A percentile compares a stretch with the other conserved stretches of the same genome.
Evolutionary conservation across 192 early-diverging fungal species (phyloP).

Genomic region (Dissophora globulifera): DNA sequence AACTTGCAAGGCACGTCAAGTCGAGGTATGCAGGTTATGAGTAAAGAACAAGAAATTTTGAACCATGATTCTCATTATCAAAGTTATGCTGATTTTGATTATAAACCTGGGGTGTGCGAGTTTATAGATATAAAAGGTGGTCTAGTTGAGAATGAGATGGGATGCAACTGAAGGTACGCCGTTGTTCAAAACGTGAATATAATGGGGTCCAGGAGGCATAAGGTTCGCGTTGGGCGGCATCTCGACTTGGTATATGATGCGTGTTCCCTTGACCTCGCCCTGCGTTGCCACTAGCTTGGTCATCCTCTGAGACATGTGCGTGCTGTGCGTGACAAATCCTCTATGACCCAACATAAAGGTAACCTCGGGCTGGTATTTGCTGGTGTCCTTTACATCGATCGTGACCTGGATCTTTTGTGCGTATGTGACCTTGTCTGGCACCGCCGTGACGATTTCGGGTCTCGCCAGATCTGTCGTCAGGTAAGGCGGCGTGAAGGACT

Average conservation of each 20-base stretch:
- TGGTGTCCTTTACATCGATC: slow-evolving; percentile 49
- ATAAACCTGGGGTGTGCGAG: too few species aligned
- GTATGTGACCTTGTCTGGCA: slow-evolving; percentile 43
- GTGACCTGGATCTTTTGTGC: slow-evolving; percentile 39
- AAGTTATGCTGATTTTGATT: slow-evolving; percentile 1
- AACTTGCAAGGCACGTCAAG: slow-evolving; percentile 75
- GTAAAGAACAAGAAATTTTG: too few species aligned
- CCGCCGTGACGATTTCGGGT: slow-evolving; percentile 42
- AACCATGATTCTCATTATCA: not conserved
- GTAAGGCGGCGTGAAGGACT: slow-evolving; percentile 66
- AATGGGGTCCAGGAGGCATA: slow-evolving; percentile 65
- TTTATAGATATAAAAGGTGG: not conserved
- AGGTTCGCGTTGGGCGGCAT: slow-evolving; percentile 62
- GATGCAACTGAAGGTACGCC: slow-evolving; percentile 56
- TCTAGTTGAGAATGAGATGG: slow-evolving; percentile 43
- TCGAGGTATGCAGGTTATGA: too few species aligned
- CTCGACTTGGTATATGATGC: slow-evolving; percentile 40
- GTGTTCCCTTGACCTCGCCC: slow-evolving; percentile 5
- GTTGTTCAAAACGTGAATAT: slow-evolving; percentile 59
- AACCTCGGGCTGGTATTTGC: slow-evolving; percentile 32
- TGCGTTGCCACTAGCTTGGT: slow-evolving; percentile 42
- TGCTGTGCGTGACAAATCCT: slow-evolving; percentile 65
- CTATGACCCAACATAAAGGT: slow-evolving; percentile 57
- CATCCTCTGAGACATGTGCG: slow-evolving; percentile 66
- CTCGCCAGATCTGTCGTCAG: slow-evolving; percentile 53